These are phyloP conservation scores for Beta lomatogona DNA, from an alignment of 179 eudicot genomes.

Conservation along the genomic window DNA sequence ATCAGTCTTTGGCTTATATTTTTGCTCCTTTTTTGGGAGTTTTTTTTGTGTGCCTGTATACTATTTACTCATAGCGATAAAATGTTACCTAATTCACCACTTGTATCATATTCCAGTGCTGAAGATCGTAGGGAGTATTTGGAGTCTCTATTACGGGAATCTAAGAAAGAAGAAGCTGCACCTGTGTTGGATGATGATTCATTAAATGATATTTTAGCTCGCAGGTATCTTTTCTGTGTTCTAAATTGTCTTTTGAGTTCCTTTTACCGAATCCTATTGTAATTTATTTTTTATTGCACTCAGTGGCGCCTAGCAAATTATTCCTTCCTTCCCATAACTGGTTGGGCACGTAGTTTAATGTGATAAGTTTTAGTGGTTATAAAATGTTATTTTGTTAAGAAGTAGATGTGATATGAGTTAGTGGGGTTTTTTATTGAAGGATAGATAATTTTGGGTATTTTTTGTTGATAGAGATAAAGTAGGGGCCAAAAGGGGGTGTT, in stretches of 20 bases:
- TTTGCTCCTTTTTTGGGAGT: not conserved
- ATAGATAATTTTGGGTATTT: too few relatives aligned
- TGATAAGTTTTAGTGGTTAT: too few relatives aligned
- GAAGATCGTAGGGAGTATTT: conserved; percentile 98
- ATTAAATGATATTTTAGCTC: conserved; percentile 87
- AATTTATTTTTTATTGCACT: not conserved
- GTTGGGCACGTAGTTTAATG: too few relatives aligned
- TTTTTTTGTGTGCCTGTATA: not conserved
- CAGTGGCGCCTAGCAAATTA: not conserved
- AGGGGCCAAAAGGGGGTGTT: too few relatives aligned
- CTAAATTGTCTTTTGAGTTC: not conserved
- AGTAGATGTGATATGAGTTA: too few relatives aligned
- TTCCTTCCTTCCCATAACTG: too few relatives aligned
- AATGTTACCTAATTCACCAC: not conserved
- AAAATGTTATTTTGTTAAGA: too few relatives aligned
- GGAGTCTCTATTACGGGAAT: conserved; percentile 90
- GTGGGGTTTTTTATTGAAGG: too few relatives aligned
- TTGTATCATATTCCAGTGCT: conserved; percentile 58
- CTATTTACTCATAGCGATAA: not conserved
- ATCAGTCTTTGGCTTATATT: not conserved
- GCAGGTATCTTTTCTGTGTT: conserved; percentile 54
- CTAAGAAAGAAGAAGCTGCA: conserved; percentile 97
- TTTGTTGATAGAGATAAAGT: too few relatives aligned
- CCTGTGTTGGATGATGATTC: conserved; percentile 95
- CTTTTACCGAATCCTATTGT: not conserved